Base-by-base conservation (phyloP, 805 yeast species). In the Pichia phayaonensis region DNA sequence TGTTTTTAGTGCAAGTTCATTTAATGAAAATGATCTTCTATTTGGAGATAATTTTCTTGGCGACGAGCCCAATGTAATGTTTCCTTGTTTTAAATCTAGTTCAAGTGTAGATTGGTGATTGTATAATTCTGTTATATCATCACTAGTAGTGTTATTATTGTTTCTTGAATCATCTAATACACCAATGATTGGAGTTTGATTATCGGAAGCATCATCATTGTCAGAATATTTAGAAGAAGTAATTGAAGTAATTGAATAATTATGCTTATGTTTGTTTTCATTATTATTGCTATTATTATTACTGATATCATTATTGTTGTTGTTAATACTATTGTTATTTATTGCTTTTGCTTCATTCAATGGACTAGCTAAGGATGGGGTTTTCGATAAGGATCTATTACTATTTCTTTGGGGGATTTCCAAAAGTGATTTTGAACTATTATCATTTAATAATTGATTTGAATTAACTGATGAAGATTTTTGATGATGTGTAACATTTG, bases 21-120 rank as follows among this genome's bases (percentile, higher is more conserved):
- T 34, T 34, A 34, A 16, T 16, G 38, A 34, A n/a, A 34, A 34
- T 7, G 38, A 34, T n/a, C 38, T 42, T 20, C 59, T 51, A 26
- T 53, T 59, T 3, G 68, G 66, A 3, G 68, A 62, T 2, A 48
- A 47, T 44, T 46, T 63, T 40, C 70, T 50, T 20, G 70, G 70
- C 15, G 69, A 63, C 20, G 69, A 65, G 3, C 68, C 68, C 39
- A 60, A 46, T 11, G 64, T 58, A 50, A 44, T 26, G 12, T 36
- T 23, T 8, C 43, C 46, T 20, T 45, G 26, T 3, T 42, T 31
- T 20, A 49, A 34, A 16, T 34, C 38, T 20, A 34, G 20, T n/a
- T 34, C 38, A 5, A 34, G 31, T 5, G 43, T 41, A 10, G 23
- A 16, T 41, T 34, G 38, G n/a, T 36, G 43, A 5, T 42, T 23